Evolutionary conservation across 208 protist genomes (phyloP), one percentile per base, ranked within the genome.

Genomic region (Leishmania arabica): DNA sequence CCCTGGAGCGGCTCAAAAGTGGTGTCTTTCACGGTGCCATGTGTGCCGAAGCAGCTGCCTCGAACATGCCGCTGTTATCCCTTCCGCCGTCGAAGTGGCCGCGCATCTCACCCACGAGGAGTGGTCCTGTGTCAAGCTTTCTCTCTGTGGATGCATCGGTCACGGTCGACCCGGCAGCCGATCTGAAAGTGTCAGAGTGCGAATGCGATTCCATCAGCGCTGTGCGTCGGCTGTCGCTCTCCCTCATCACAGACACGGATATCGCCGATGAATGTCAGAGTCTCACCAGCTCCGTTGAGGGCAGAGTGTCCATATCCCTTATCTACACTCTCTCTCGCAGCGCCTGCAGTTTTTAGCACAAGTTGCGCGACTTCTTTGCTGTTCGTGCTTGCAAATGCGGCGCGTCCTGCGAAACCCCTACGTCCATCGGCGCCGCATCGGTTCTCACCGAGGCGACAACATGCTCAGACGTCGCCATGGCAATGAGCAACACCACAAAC

Each of bases 211-310:
- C 77, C 21, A n/a, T 75, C 62, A 37, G 37, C 6, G 11, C 42
- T 65, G 34, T 8, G 45, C 75, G 47, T 54, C 77, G 69, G 54
- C 42, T 65, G 58, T 69, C 58, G 24, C 19, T 66, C 27, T 77
- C 75, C 17, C 47, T 84, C 56, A 40, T 80, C 8, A 84, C 81
- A 1, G 81, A 84, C 75, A 77, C 56, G 17, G 75, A 84, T 77
- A 80, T 84, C n/a, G 75, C 54, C 2, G 81, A 84, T 53, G 81
- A 84, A 71, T 80, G 81, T 13, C 3, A 17, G 9, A 80, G 68
- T 15, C 6, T 31, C 70, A 53, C 58, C 51, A 49, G 21, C 73
- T 47, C 53, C 3, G 56, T 27, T 24, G 80, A 79, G 34, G 54
- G 75, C 21, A 78, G 75, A 31, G 54, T 69, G 24, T 69, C 54